Conservation (phyloP, 768 basidiomycete species). For the Mycena latifolia region DNA sequence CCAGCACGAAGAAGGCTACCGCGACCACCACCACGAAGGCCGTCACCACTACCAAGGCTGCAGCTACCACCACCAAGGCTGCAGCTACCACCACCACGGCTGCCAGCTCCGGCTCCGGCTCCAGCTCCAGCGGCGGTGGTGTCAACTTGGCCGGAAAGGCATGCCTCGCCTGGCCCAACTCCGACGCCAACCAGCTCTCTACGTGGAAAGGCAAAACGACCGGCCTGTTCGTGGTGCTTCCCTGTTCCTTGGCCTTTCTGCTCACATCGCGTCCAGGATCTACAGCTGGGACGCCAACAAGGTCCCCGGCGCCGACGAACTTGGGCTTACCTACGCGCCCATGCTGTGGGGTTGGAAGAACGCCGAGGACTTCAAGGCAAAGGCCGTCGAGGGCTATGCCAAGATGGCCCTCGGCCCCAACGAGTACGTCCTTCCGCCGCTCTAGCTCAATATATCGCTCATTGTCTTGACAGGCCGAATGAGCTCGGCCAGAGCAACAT, state of each 20-base stretch:
- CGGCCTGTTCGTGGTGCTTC: slow-evolving; percentile 49
- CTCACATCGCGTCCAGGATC: slow-evolving; percentile 45
- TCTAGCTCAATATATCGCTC: background rate
- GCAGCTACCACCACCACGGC: slow-evolving; percentile 23
- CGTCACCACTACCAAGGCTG: slow-evolving; percentile 27
- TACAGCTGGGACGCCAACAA: slow-evolving; percentile 78
- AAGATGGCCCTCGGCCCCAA: slow-evolving; percentile 71
- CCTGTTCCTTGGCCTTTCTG: background rate
- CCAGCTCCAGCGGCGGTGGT: slow-evolving; percentile 26
- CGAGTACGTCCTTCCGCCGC: slow-evolving; percentile 65
- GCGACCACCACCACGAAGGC: slow-evolving; percentile 37
- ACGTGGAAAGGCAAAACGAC: slow-evolving; percentile 63
- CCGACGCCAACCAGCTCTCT: slow-evolving; percentile 60
- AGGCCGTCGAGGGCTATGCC: slow-evolving; percentile 66
- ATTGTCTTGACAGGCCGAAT: slow-evolving; percentile 68
- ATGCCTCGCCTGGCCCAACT: slow-evolving; percentile 77
- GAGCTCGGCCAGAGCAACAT: slow-evolving; percentile 73
- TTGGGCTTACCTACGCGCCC: slow-evolving; percentile 68
- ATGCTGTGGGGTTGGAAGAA: slow-evolving; percentile 81
- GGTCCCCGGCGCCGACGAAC: slow-evolving; percentile 52
- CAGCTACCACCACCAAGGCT: slow-evolving; percentile 28
- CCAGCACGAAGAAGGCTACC: slow-evolving; percentile 13
- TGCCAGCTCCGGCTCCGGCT: background rate
- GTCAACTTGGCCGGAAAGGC: slow-evolving; percentile 45
- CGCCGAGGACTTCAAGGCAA: slow-evolving; percentile 57